Evolutionary conservation across 352 stramenopile genomes (phyloP).

Genomic region (Globisporangium apiculatum): DNA sequence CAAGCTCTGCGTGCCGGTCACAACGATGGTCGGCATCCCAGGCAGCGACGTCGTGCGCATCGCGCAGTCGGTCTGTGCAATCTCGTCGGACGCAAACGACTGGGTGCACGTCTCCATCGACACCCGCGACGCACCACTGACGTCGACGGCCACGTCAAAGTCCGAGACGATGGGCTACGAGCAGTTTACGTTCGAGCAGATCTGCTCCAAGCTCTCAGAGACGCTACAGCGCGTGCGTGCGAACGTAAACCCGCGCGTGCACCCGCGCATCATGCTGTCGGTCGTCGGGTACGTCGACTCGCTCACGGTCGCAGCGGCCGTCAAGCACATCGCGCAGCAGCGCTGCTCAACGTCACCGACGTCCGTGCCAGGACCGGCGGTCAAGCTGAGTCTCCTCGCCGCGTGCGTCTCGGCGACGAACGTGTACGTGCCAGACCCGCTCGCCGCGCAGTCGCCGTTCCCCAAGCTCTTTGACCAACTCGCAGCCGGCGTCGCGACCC

Average conservation of each 20-base stretch:
- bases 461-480: constrained; percentile 71
- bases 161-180: constrained; percentile 12
- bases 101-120: constrained; percentile 40
- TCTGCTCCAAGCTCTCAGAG: constrained; percentile 18
- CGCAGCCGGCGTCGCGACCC: constrained; percentile 48
- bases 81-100: constrained; percentile 33
- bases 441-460: constrained; percentile 28
- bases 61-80: constrained; percentile 30
- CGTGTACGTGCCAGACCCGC: constrained; percentile 40
- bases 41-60: constrained; percentile 40
- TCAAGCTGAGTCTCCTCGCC: constrained; percentile 44
- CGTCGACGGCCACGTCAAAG: not conserved
- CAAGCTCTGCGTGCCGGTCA: constrained; percentile 43
- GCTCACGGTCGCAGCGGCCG: constrained; percentile 31
- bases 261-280: constrained; percentile 41
- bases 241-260: constrained; percentile 15
- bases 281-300: constrained; percentile 53
- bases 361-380: constrained; percentile 10
- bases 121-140: constrained; percentile 17
- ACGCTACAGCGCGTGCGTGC: constrained; percentile 15
- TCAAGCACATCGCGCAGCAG: constrained; percentile 22
- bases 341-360: not conserved
- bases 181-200: constrained; percentile 14
- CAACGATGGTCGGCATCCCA: constrained; percentile 55
- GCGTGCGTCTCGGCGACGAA: constrained; percentile 46